Evolutionary conservation across 2,329 filamentous ascomycete species (phyloP), one percentile per base, ranked within the genome.

Genomic region (Aspergillus sojae): DNA sequence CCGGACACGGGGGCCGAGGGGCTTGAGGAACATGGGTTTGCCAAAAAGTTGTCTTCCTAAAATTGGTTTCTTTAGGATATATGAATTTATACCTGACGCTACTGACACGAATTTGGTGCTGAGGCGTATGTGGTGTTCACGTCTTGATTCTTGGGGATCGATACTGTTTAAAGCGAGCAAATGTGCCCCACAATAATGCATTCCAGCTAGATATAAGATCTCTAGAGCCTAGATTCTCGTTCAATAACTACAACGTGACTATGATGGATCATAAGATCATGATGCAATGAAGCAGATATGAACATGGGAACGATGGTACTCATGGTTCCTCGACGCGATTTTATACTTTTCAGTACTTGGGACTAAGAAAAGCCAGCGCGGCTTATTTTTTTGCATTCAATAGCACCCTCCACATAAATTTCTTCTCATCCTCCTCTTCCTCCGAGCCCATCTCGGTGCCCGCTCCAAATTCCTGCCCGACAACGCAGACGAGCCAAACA

Each of bases 401-500:
- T 62, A 80, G 65, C 54, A 77, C 72, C 58, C 71, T 73, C 79
- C 79, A 81, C 70, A 80, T 74, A 66, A 72, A 75, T 65, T 78
- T 76, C 34, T 71, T 73, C 68, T 80, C 77, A 19, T 75, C 70
- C 52, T 79, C 74, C 54, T 78, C 77, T 52, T 77, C 77, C 63
- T 76, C 74, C 23, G 75, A 75, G 10, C 77, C 77, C 12, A 67
- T 65, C 58, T 76, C 72, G 5, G 76, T 78, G 6, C 79, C 79
- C 1, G 79, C 80, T 46, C 78, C 77, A 65, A 78, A 83, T 21
- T 77, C 76, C 70, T 83, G 81, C 1, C 81, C 80, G 57, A 82
- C 78, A 21, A 81, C 80, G 81, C 97, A 98, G 50, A 98, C 93
- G 70, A 99, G 81, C 91, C 94, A 97, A 68, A 88, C 85, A 71